These are phyloP conservation scores for Suillus bovinus DNA, from an alignment of 768 basidiomycete genomes.

Conservation along the genomic window DNA sequence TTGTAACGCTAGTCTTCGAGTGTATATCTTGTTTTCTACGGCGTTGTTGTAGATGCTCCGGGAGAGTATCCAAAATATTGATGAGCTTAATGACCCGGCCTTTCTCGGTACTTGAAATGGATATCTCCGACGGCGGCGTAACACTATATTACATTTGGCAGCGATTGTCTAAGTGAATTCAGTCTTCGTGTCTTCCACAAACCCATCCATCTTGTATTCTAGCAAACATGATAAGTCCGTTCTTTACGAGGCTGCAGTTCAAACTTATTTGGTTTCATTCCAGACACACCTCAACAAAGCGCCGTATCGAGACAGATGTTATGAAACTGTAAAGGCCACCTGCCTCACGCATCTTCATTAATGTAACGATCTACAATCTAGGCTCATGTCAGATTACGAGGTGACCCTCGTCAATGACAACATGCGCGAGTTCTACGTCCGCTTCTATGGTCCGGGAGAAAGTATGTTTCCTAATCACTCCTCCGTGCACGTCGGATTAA, in stretches of 20 bases:
- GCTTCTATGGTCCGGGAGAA: constrained; percentile 91
- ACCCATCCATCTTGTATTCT: constrained; percentile 14
- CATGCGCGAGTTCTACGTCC: constrained; percentile 99
- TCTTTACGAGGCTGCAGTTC: constrained; percentile 16
- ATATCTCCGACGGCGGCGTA: constrained; percentile 14
- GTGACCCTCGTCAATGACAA: constrained; percentile 96
- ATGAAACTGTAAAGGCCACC: constrained; percentile 84
- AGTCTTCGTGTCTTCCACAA: constrained; percentile 14
- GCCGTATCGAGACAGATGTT: constrained; percentile 98
- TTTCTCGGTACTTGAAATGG: constrained; percentile 23
- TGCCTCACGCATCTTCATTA: constrained; percentile 3
- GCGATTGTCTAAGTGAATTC: constrained; percentile 7
- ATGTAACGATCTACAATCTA: constrained; percentile 35
- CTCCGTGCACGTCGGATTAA: constrained; percentile 8
- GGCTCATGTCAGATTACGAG: constrained; percentile 98
- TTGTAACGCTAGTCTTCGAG: constrained; percentile 10
- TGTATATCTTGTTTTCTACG: constrained; percentile 27
- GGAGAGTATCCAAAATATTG: constrained; percentile 6
- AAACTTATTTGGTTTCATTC: constrained; percentile 30
- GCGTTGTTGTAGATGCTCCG: constrained; percentile 15
- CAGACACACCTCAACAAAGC: constrained; percentile 79
- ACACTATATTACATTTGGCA: background rate
- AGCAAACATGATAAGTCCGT: constrained; percentile 61
- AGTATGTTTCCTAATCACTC: constrained; percentile 55
- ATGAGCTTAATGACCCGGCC: constrained; percentile 4